phyloP scores from a whole-genome alignment of 1,139 yeast genomes.

The Zhuliangozyma blackwelliae region DNA sequence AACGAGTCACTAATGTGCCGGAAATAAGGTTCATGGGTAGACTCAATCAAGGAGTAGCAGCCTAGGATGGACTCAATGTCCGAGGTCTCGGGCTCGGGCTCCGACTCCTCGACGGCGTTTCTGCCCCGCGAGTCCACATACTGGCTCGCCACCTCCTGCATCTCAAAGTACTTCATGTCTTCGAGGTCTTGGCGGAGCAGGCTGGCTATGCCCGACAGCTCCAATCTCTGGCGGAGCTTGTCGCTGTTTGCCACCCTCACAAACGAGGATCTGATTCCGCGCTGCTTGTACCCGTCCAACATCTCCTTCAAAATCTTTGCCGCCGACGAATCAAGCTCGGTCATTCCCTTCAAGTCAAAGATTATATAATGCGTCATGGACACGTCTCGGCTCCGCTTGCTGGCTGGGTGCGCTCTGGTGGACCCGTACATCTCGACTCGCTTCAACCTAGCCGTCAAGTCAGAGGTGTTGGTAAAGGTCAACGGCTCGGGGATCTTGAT shows the following conservation, averaged over 20 bases:
- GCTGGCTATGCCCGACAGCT: slow-evolving; percentile 28
- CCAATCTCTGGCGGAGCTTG: slow-evolving; percentile 26
- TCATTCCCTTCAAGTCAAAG: slow-evolving; percentile 84
- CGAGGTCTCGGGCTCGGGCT: slow-evolving; percentile 2
- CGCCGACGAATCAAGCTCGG: slow-evolving; percentile 83
- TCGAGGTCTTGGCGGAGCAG: slow-evolving; percentile 24
- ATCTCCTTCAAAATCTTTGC: slow-evolving; percentile 68
- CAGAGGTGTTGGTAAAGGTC: slow-evolving; percentile 87
- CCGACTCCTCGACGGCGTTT: neutral
- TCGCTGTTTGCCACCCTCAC: slow-evolving; percentile 53
- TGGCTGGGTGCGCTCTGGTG: slow-evolving; percentile 77
- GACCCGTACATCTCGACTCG: slow-evolving; percentile 86
- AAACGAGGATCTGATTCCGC: slow-evolving; percentile 61
- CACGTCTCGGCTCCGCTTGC: slow-evolving; percentile 51
- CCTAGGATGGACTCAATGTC: slow-evolving; percentile 11
- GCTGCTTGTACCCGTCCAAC: slow-evolving; percentile 47
- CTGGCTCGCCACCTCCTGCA: slow-evolving; percentile 13
- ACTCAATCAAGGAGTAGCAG: slow-evolving; percentile 25
- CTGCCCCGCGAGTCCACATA: slow-evolving; percentile 4
- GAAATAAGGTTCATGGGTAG: slow-evolving; percentile 29
- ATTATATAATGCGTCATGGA: slow-evolving; percentile 64
- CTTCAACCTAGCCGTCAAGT: slow-evolving; percentile 67
- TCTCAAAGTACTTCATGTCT: slow-evolving; percentile 24
- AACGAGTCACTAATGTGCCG: slow-evolving; percentile 41
- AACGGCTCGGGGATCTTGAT: slow-evolving; percentile 90